Evolutionary conservation across 75 land plant species (phyloP).

Genomic region (Chamaecyparis obtusa): DNA sequence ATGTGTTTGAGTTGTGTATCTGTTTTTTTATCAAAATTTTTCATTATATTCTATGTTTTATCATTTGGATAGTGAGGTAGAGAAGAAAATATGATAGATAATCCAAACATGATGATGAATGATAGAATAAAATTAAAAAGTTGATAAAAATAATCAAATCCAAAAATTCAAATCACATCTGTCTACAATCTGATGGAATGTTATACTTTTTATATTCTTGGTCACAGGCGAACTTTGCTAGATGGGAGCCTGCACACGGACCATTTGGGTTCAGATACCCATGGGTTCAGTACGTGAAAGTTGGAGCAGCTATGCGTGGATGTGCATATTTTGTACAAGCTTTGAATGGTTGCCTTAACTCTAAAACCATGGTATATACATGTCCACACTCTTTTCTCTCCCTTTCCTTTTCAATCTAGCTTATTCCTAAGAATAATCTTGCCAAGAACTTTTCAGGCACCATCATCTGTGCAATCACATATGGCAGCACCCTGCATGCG

Average conservation of each 20-base stretch:
- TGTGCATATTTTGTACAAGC: slow-evolving; percentile 73
- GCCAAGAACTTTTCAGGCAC: slow-evolving; percentile 21
- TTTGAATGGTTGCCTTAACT: slow-evolving; percentile 58
- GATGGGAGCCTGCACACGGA: slow-evolving; percentile 59
- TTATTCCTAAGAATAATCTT: no score
- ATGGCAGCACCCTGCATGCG: slow-evolving; percentile 29
- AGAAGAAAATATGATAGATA: no score
- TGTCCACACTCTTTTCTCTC: neutral
- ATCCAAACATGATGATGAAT: no score
- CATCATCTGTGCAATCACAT: slow-evolving; percentile 26
- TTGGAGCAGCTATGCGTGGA: slow-evolving; percentile 53
- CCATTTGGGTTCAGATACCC: slow-evolving; percentile 29
- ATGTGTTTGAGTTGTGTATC: no score
- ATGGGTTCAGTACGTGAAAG: slow-evolving; percentile 50
- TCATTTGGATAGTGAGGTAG: no score
- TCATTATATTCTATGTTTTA: no score
- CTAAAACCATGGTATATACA: slow-evolving; percentile 55
- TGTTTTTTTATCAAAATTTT: no score
- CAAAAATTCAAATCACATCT: no score
- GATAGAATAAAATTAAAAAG: no score
- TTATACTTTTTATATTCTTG: neutral
- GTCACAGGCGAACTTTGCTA: slow-evolving; percentile 48
- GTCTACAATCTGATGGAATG: neutral
- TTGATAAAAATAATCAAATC: no score
- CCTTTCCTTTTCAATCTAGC: neutral